Conservation (phyloP, 345 rosid species). For the Alliaria petiolata region DNA sequence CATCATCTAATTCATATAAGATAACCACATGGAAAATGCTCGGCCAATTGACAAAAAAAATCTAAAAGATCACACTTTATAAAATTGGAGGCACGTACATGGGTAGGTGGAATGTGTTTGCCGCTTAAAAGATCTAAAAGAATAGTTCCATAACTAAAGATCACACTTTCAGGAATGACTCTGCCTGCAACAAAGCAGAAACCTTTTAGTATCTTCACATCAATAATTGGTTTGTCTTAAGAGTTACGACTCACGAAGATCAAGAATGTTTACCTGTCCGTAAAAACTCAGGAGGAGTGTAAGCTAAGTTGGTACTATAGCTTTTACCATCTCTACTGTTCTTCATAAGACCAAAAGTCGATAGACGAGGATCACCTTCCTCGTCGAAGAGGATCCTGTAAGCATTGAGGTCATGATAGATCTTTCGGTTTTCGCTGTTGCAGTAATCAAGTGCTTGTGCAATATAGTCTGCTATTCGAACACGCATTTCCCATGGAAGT, state of each 20-base stretch:
- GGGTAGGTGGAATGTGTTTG: constrained; percentile 71
- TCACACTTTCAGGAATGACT: constrained; percentile 43
- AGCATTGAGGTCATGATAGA: constrained; percentile 93
- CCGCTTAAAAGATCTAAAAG: constrained; percentile 61
- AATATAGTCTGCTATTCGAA: constrained; percentile 71
- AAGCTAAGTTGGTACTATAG: constrained; percentile 91
- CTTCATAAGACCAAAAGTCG: constrained; percentile 90
- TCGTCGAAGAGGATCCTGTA: constrained; percentile 94
- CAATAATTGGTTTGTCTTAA: neutral
- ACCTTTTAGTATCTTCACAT: neutral
- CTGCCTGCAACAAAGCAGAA: constrained; percentile 26
- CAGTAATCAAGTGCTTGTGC: constrained; percentile 89
- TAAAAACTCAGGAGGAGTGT: constrained; percentile 88
- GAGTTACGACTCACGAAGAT: neutral
- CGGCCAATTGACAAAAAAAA: neutral
- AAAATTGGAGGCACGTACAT: constrained; percentile 41
- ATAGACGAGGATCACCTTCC: constrained; percentile 85
- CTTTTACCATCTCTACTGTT: constrained; percentile 72
- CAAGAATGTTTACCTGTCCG: constrained; percentile 60
- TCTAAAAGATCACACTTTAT: no score
- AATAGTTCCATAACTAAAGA: constrained; percentile 40
- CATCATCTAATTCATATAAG: neutral
- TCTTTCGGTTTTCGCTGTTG: constrained; percentile 59
- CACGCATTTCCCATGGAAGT: constrained; percentile 97
- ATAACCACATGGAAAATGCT: neutral